phyloP scores from a whole-genome alignment of 306 rosid species.

The Sophora flavescens region DNA sequence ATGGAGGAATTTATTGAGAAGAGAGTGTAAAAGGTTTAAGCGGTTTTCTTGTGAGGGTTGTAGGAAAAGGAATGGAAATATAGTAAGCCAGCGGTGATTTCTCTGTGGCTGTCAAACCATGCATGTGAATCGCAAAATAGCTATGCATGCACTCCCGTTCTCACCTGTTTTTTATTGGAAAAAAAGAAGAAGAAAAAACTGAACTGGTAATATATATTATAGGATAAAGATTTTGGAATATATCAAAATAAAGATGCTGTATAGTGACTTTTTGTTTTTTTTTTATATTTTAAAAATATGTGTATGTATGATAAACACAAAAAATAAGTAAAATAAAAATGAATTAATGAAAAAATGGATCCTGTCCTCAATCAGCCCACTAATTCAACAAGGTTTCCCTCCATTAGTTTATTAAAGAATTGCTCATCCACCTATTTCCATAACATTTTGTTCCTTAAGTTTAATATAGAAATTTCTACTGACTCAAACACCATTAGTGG shows the following conservation, averaged over 20 bases:
- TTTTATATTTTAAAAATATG: no score
- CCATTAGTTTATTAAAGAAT: not conserved
- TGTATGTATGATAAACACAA: no score
- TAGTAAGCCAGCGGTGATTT: constrained; percentile 38
- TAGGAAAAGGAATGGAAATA: constrained; percentile 38
- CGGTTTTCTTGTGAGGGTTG: constrained; percentile 60
- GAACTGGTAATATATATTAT: no score
- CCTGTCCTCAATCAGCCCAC: constrained; percentile 10
- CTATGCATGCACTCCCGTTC: not conserved
- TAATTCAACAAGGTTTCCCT: not conserved
- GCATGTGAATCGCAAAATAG: constrained; percentile 53
- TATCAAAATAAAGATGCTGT: no score
- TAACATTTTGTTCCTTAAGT: not conserved
- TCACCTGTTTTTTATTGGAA: no score
- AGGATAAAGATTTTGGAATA: no score
- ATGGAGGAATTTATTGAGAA: constrained; percentile 25
- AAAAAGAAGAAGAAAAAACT: no score
- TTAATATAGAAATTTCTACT: not conserved
- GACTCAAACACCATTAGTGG: not conserved
- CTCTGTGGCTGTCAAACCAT: constrained; percentile 40
- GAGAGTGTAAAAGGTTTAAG: constrained; percentile 30
- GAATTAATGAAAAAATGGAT: not conserved
- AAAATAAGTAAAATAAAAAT: not conserved
- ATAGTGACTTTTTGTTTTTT: no score
- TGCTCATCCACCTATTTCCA: no score